Base-by-base conservation (phyloP, 2,329 filamentous ascomycete genomes). In the Simplicillium sp. region DNA sequence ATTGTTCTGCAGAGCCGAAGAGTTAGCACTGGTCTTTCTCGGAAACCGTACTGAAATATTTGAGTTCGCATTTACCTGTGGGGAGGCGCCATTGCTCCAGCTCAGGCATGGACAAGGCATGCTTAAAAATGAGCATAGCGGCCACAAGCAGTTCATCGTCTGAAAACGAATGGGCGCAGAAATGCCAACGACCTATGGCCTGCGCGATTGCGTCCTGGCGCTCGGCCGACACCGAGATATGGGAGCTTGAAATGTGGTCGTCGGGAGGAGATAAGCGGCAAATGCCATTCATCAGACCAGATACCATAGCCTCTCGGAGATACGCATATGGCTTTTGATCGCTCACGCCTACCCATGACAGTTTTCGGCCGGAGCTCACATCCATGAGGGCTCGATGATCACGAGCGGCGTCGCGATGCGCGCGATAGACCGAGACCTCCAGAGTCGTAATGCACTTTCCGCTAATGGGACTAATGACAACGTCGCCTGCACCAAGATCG, bases 271-370 rank as follows among this genome's bases (percentile, higher is more conserved):
- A 56, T 33, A 72, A 76, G 47, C 83, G 84, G 60, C 89, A 95
- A 41, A 95, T 95, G 31, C 86, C 80, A 53, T 82, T 83, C 85
- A 95, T 92, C 43, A 96, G 71, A 42, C 82, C 82, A 2, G 87
- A 92, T 5, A 96, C 89, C 87, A 96, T 95, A 38, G 85, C 86
- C 64, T 96, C 89, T 45, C 89, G 75, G 41, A 96, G 66, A 62
- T 95, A 95, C 13, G 87, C 82, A 64, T 88, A 95, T 1, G 88
- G 87, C 57, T 89, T 84, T 51, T 87, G 77, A 50, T 90, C 85
- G 54, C 86, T 78, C 11, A 94, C 75, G 18, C 89, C 88, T 34
- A 95, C 87, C 89, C 89, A 95, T 0, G 89, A 95, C 40, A 87
- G 77, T 60, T 94, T 94, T 41, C 88, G 76, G 35, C 82, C 80